phyloP scores from a whole-genome alignment of 2,329 filamentous ascomycete species.

The Hypoxylon sp. region DNA sequence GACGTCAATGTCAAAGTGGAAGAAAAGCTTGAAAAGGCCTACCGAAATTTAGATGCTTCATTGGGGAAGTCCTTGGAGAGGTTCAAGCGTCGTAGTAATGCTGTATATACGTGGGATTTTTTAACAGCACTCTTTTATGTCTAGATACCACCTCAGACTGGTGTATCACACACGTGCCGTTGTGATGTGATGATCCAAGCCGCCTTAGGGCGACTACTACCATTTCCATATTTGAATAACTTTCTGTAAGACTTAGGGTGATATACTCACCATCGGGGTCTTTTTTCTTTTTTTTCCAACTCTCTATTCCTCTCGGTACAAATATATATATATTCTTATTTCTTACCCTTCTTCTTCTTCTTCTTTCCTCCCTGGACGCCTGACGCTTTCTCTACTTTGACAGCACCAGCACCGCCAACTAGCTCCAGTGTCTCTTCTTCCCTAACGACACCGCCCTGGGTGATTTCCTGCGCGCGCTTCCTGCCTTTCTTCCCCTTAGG shows the following conservation, averaged over 20 bases:
- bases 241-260: background rate
- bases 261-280: background rate
- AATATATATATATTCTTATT: slow-evolving; percentile 61
- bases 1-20: slow-evolving; percentile 21
- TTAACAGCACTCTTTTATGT: slow-evolving; percentile 33
- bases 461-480: slow-evolving; percentile 82
- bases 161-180: slow-evolving; percentile 5
- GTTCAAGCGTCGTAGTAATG: slow-evolving; percentile 24
- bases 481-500: slow-evolving; percentile 95
- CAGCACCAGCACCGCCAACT: slow-evolving; percentile 73
- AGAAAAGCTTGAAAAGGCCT: slow-evolving; percentile 22
- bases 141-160: slow-evolving; percentile 1
- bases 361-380: slow-evolving; percentile 53
- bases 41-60: slow-evolving; percentile 23
- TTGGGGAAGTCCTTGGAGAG: slow-evolving; percentile 17
- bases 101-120: slow-evolving; percentile 37
- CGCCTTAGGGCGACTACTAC: background rate
- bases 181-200: background rate
- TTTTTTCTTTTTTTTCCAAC: background rate
- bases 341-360: slow-evolving; percentile 63
- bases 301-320: slow-evolving; percentile 11
- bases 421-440: slow-evolving; percentile 78
- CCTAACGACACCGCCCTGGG: slow-evolving; percentile 86
- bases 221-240: background rate
- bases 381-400: slow-evolving; percentile 74